Conservation (phyloP, 1,284 basidiomycete genomes). For the Golubevia pallescens region DNA sequence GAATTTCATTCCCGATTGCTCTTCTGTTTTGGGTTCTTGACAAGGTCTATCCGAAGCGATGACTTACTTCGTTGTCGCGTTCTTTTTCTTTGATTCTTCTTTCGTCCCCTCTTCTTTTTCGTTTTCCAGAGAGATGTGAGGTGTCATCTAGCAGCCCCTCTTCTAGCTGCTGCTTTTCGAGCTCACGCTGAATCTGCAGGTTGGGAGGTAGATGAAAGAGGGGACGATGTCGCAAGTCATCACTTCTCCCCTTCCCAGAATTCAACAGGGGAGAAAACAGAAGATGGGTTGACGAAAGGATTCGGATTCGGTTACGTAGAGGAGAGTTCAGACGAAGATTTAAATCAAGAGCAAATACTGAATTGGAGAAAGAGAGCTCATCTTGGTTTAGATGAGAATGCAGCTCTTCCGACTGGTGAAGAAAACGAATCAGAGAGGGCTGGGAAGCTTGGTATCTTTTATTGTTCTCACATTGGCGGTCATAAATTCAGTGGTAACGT, state of each 20-base stretch:
- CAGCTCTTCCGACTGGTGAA: background rate
- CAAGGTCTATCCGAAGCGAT: constrained; percentile 2
- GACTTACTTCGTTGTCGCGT: constrained; percentile 9
- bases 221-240: constrained; percentile 7
- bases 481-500: constrained; percentile 21
- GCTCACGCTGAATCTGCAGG: constrained; percentile 9
- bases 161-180: constrained; percentile 11
- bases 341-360: constrained; percentile 1
- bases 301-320: constrained; percentile 1
- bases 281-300: constrained; percentile 1
- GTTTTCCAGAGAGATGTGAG: constrained; percentile 15
- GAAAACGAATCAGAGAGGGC: background rate
- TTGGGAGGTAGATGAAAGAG: constrained; percentile 18
- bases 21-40: too few relatives aligned
- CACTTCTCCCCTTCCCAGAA: background rate
- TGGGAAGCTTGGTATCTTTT: constrained; percentile 1
- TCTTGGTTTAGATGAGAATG: background rate
- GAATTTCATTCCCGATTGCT: background rate
- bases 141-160: constrained; percentile 16
- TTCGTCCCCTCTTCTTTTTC: constrained; percentile 1
- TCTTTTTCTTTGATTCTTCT: background rate
- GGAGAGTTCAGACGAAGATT: background rate
- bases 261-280: constrained; percentile 1
- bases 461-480: constrained; percentile 17
- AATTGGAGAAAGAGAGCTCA: constrained; percentile 1